phyloP scores from a whole-genome alignment of 1,284 basidiomycete species.

The Moesziomyces antarcticus region DNA sequence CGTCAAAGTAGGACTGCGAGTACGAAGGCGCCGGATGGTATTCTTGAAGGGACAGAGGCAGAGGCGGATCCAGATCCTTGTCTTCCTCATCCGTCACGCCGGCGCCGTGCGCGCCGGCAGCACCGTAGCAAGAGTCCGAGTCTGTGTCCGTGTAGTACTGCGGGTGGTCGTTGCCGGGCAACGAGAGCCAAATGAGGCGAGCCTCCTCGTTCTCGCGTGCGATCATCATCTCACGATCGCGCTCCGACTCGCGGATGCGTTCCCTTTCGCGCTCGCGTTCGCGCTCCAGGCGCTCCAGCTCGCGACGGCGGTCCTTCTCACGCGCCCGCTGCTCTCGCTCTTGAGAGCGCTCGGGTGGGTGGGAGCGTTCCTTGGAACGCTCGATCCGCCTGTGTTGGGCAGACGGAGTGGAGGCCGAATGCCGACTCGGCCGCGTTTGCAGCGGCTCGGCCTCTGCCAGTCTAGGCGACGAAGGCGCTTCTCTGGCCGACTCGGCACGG shows the following conservation, averaged over 20 bases:
- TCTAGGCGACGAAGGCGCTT: conserved; percentile 7
- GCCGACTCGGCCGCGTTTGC: conserved; percentile 14
- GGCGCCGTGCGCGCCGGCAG: conserved; percentile 34
- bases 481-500: conserved; percentile 6
- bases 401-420: conserved; percentile 17
- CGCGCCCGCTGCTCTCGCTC: conserved; percentile 46
- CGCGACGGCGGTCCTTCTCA: conserved; percentile 43
- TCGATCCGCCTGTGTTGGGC: conserved; percentile 26
- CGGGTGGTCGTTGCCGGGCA: conserved; percentile 58
- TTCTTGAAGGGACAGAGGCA: conserved; percentile 35
- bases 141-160: conserved; percentile 61
- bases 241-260: conserved; percentile 48
- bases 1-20: conserved; percentile 24
- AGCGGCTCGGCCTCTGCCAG: conserved; percentile 8
- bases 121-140: conserved; percentile 51
- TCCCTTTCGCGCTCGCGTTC: conserved; percentile 47
- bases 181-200: conserved; percentile 52
- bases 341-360: conserved; percentile 31
- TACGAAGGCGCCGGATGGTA: conserved; percentile 40
- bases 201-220: conserved; percentile 51
- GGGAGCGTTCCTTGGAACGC: conserved; percentile 27
- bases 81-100: conserved; percentile 46
- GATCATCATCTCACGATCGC: conserved; percentile 47
- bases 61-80: conserved; percentile 44
- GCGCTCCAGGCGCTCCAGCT: conserved; percentile 37